Percentiles rank a stretch among this genome's conserved stretches.
Conservation (phyloP, 2,329 filamentous ascomycete genomes). For the Colletotrichum viniferum region DNA sequence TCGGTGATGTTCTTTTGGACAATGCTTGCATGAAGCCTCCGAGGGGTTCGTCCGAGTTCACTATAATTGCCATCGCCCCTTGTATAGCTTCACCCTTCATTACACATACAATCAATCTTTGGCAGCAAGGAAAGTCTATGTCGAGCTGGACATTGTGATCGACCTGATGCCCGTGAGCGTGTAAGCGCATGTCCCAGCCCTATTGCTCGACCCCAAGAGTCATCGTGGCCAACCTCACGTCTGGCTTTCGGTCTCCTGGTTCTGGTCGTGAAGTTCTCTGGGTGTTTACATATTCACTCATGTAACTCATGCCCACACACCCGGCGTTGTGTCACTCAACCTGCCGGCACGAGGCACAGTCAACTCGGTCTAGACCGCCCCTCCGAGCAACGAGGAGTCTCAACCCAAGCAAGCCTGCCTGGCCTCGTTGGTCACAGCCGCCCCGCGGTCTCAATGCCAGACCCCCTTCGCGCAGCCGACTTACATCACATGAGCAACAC, state of each 20-base stretch:
- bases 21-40: accelerated
- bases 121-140: not conserved
- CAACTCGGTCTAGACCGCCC: not conserved
- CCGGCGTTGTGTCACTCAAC: not conserved
- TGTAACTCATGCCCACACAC: not conserved
- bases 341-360: not conserved
- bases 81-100: not conserved
- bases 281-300: not conserved
- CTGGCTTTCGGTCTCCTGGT: not conserved
- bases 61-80: not conserved
- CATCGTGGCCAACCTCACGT: not conserved
- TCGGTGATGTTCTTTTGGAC: not conserved
- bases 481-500: not conserved
- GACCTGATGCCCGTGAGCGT: not conserved
- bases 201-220: not conserved
- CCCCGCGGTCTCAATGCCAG: not conserved
- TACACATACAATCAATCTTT: not conserved
- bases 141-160: not conserved
- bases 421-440: not conserved
- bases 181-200: not conserved
- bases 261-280: not conserved
- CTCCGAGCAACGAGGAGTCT: not conserved
- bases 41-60: not conserved
- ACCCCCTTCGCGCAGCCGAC: not conserved
- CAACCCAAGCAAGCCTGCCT: not conserved